phyloP scores from a whole-genome alignment of 768 basidiomycete genomes.

The Mycena capillaripes region DNA sequence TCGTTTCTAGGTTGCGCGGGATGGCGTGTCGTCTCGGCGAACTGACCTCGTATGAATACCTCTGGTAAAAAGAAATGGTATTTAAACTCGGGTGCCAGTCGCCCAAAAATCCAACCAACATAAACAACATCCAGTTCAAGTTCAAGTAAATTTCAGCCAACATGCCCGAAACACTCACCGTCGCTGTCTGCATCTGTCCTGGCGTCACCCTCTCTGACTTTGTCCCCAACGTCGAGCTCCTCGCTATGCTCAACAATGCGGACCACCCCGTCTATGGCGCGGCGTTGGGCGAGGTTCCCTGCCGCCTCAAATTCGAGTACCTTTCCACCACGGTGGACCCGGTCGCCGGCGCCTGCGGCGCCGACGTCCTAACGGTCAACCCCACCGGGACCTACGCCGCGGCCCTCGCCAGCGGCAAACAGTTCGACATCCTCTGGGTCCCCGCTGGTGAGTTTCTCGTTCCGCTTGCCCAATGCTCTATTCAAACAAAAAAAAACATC shows the following conservation, averaged over 20 bases:
- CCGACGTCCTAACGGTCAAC: constrained; percentile 19
- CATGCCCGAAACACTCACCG: constrained; percentile 25
- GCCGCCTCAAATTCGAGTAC: constrained; percentile 29
- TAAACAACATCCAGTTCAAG: background rate
- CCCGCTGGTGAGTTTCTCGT: constrained; percentile 23
- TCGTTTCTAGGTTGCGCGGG: no score
- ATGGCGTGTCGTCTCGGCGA: background rate
- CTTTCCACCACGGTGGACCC: constrained; percentile 30
- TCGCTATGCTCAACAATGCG: constrained; percentile 28
- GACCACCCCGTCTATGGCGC: constrained; percentile 14
- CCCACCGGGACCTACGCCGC: constrained; percentile 33
- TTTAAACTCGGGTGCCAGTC: background rate
- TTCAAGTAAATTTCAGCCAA: background rate
- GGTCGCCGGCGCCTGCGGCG: constrained; percentile 13
- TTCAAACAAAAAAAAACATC: background rate
- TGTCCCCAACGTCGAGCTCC: constrained; percentile 30
- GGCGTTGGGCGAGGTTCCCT: constrained; percentile 19
- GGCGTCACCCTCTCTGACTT: constrained; percentile 37
- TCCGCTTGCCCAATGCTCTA: no score
- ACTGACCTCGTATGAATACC: background rate
- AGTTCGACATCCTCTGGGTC: constrained; percentile 33
- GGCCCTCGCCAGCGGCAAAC: constrained; percentile 25
- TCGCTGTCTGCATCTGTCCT: constrained; percentile 31
- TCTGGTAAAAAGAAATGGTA: background rate
- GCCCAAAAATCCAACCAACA: background rate